Percentiles rank a stretch among this genome's conserved stretches.
These are phyloP conservation scores for Tulasnella sp. DNA, from an alignment of 768 basidiomycete species.

Conservation along the genomic window DNA sequence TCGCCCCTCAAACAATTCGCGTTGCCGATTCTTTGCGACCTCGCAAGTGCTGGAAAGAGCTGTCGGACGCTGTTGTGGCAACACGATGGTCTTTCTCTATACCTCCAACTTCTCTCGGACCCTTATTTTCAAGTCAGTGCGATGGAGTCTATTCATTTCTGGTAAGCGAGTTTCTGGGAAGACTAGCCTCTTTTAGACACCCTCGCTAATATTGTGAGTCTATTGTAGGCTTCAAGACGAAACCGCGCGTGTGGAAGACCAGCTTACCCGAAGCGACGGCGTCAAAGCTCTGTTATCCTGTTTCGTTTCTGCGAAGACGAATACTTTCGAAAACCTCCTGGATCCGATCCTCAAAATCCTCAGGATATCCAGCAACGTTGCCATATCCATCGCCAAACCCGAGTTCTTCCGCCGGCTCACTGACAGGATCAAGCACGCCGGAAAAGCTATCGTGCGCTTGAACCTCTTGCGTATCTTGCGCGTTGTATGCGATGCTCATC, in stretches of 20 bases:
- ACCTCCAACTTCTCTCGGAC: conserved; percentile 65
- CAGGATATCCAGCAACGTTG: conserved; percentile 61
- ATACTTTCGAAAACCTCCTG: conserved; percentile 83
- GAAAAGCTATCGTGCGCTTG: conserved; percentile 81
- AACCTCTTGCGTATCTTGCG: conserved; percentile 79
- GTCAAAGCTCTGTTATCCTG: conserved; percentile 61
- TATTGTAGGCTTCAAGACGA: conserved; percentile 83
- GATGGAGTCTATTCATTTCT: conserved; percentile 79
- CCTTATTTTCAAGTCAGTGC: conserved; percentile 90
- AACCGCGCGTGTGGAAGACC: conserved; percentile 84
- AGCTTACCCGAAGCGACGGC: conserved; percentile 53
- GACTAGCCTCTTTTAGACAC: background rate
- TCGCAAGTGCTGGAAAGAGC: conserved; percentile 89
- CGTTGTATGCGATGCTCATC: conserved; percentile 80
- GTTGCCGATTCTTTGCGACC: conserved; percentile 89
- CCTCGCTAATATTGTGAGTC: background rate
- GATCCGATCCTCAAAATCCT: conserved; percentile 89
- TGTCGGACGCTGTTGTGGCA: conserved; percentile 87
- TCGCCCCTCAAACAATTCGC: conserved; percentile 97
- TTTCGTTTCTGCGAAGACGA: conserved; percentile 77
- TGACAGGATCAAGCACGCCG: conserved; percentile 57
- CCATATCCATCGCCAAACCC: conserved; percentile 67
- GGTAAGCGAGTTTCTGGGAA: conserved; percentile 38
- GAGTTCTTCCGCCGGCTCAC: conserved; percentile 81
- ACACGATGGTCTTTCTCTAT: conserved; percentile 77